A percentile compares a stretch with the other conserved stretches of the same genome.
Evolutionary conservation across 2,329 filamentous ascomycete genomes (phyloP).

Genomic region (Clonostachys rhizophaga): DNA sequence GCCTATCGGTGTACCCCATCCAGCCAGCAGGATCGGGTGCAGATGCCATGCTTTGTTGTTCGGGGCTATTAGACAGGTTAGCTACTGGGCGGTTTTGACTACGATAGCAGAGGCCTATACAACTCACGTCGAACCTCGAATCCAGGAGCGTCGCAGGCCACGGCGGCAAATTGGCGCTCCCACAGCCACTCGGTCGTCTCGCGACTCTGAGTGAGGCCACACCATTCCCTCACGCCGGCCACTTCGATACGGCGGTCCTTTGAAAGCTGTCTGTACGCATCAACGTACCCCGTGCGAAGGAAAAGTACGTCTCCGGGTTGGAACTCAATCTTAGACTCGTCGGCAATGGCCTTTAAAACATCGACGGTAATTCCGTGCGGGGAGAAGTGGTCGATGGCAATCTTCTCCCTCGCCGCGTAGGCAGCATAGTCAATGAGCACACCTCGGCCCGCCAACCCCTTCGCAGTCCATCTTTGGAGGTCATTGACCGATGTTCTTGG

Average conservation of each 20-base stretch:
- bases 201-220: slow-evolving; percentile 40
- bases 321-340: slow-evolving; percentile 34
- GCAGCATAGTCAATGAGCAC: slow-evolving; percentile 47
- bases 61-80: slow-evolving; percentile 2
- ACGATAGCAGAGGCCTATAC: background rate
- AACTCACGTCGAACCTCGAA: slow-evolving; percentile 14
- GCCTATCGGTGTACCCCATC: slow-evolving; percentile 16
- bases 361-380: slow-evolving; percentile 34
- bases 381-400: slow-evolving; percentile 30
- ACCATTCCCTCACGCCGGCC: slow-evolving; percentile 15
- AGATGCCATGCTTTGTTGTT: slow-evolving; percentile 7
- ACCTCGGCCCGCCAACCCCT: slow-evolving; percentile 42
- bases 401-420: slow-evolving; percentile 30
- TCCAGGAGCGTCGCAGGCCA: slow-evolving; percentile 41
- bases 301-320: slow-evolving; percentile 51
- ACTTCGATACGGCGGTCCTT: slow-evolving; percentile 26
- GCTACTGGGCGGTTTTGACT: background rate
- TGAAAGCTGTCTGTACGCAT: slow-evolving; percentile 30
- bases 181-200: slow-evolving; percentile 51
- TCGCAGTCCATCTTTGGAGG: slow-evolving; percentile 12
- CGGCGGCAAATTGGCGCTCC: slow-evolving; percentile 48
- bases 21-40: slow-evolving; percentile 16
- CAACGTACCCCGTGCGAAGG: slow-evolving; percentile 46
- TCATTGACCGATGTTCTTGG: slow-evolving; percentile 1
- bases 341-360: slow-evolving; percentile 35